Evolutionary conservation across 129 eudicot species (phyloP), one percentile per base, ranked within the genome.

Genomic region (Dittrichia graveolens): DNA sequence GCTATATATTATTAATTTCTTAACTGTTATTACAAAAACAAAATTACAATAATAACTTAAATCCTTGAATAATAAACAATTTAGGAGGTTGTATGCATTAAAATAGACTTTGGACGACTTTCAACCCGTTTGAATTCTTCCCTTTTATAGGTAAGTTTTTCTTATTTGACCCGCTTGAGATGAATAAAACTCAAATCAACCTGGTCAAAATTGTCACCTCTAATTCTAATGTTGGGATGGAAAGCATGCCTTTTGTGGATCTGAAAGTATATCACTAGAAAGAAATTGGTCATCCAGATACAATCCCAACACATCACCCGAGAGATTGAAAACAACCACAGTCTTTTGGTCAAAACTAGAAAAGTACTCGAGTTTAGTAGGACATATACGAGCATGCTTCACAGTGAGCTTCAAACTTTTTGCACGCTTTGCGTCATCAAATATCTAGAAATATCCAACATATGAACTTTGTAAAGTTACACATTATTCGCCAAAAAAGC

Each of bases 341-440:
- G 37, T 68, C 6, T 60, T 77, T n/a, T 56, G 74, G 50, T 84
- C 67, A 44, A 57, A 39, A n/a, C 44, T 38, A 37, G 56, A 56
- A 18, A 16, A 45, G 56, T 78, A 90, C 80, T 76, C 45, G 48
- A 68, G 65, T 59, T 37, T 54, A 74, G 77, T 81, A 65, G 78
- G 78, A 75, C 94, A 87, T 38, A 71, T 79, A 54, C 13, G 75
- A 71, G 96, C 96, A 67, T 90, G 96, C 19, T 70, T 65, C 42
- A 65, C 57, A 0, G 83, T 71, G 6, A 6, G 54, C 61, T 65
- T 37, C 81, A 80, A 86, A 47, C 39, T 72, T 72, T 83, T 77
- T 41, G 77, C 67, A 65, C 65, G 40, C 55, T 76, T 76, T 57
- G 61, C 48, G 35, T 49, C 75, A 46, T 61, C 72, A 31, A 82